Conservation (phyloP, 2,329 filamentous ascomycete genomes). For the Cercospora sp. region DNA sequence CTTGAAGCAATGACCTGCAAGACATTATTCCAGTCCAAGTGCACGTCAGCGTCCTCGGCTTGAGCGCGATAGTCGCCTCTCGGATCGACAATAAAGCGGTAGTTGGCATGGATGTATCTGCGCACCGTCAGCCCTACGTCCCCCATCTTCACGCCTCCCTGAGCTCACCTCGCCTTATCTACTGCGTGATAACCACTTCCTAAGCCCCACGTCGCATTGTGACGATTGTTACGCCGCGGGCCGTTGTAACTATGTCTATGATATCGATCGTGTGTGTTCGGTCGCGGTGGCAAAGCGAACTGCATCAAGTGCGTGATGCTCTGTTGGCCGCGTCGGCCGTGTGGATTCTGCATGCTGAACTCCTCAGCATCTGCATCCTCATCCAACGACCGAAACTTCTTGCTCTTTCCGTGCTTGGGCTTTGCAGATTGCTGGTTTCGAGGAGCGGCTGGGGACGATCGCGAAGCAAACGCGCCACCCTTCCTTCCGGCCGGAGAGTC, state of each 20-base stretch:
- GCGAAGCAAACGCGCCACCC: conserved; percentile 30
- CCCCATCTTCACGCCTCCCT: background rate
- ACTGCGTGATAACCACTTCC: conserved; percentile 86
- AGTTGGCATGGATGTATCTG: conserved; percentile 91
- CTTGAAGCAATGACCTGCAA: conserved; percentile 88
- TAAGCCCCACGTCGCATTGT: conserved; percentile 77
- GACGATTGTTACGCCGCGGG: conserved; percentile 52
- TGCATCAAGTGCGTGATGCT: conserved; percentile 97
- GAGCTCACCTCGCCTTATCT: conserved; percentile 79
- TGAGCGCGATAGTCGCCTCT: conserved; percentile 76
- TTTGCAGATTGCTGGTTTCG: conserved; percentile 74
- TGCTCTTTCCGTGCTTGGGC: conserved; percentile 82
- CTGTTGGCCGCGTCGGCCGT: conserved; percentile 80
- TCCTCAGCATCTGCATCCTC: conserved; percentile 83
- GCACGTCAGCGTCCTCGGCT: conserved; percentile 80
- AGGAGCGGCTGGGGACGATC: conserved; percentile 45
- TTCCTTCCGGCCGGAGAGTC: conserved; percentile 43
- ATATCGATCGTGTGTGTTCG: conserved; percentile 57
- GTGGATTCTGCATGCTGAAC: conserved; percentile 41
- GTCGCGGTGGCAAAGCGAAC: conserved; percentile 77
- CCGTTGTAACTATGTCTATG: conserved; percentile 40
- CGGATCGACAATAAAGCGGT: conserved; percentile 91
- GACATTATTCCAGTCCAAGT: conserved; percentile 87
- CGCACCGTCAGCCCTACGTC: conserved; percentile 12
- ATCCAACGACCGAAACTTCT: conserved; percentile 67